Base-by-base conservation (phyloP, 2,329 filamentous ascomycete genomes). In the Pseudodiploospora longispora region DNA sequence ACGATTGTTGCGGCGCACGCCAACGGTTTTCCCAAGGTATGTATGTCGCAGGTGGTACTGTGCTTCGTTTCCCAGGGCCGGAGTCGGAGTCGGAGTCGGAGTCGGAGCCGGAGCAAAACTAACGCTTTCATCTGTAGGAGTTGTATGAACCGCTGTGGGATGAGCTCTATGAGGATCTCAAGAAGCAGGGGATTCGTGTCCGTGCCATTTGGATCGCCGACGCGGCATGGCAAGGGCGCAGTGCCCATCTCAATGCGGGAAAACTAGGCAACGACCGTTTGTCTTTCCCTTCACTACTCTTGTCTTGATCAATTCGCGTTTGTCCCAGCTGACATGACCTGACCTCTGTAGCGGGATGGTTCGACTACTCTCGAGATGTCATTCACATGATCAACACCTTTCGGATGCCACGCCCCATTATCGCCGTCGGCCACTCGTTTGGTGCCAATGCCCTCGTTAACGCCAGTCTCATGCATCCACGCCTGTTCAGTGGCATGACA, bases 131-230 rank as follows among this genome's bases (percentile, higher is more conserved):
- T 19, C 19, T 19, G 10, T 44, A 89, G 85, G 91, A 97, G 70
- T 66, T 96, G 2, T 96, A 96, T 59, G 90, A 96, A 57, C 86
- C 91, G 0, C 69, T 96, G 0, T 96, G 89, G 85, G 87, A 91
- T 47, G 87, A 95, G 41, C 69, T 96, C 2, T 70, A 85, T 53
- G 65, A 71, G 12, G 68, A 72, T 12, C 69, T 82, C 5, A 74
- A 75, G 51, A 59, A 64, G 10, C 68, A 73, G 44, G 81, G 80
- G 12, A 78, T 94, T 54, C 72, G 75, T 2, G 87, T 97, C 55
- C 78, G 87, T 46, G 73, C 78, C 49, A 90, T 97, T 54, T 95
- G 87, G 85, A 93, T 95, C 55, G 82, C 87, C 49, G 91, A 97
- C 66, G 79, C 85, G n/a, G 82, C 87, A 30, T 83, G 88, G 59